Base-by-base conservation (phyloP, 164 flowering plant species). In the Liquidambar formosana region DNA sequence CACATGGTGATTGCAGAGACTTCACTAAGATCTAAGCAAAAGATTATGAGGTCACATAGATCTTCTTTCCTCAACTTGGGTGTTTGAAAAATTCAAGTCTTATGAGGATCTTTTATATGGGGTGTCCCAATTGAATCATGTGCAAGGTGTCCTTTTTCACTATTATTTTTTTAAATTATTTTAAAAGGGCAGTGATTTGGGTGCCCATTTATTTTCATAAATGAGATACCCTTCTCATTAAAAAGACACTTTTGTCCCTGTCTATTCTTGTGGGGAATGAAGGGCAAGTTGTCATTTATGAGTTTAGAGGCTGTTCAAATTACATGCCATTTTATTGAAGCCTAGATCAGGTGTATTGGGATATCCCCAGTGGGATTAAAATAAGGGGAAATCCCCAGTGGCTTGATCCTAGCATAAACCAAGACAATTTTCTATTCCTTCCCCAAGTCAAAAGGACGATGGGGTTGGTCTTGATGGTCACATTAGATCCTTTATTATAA, bases 91-190 rank as follows among this genome's bases (percentile, higher is more conserved):
- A 23, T n/a, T 60, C 33, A 58, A 33, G 27, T 25, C 38, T 43
- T 57, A 25, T 54, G 47, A 9, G 46, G n/a, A 75, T 66, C 65
- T 61, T 56, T 51, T 57, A 19, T 70, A 45, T 70, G 71, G 78
- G 71, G 57, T 48, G 63, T 66, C 64, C 43, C 68, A 72, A 66
- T 43, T 38, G 48, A 43, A 26, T 47, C 75, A 71, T 66, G 75
- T 75, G 75, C 75, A 45, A 61, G 38, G 57, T 65, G 66, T 18
- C 33, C 45, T 56, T 25, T 38, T 9, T 38, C 64, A 13, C n/a
- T 47, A 21, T 21, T 21, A 26, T 45, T 67, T 59, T 67, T 15
- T 14, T 16, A 22, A n/a, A 45, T 66, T 41, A 19, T n/a, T 45
- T 59, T 23, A 28, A 8, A 3, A 14, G 43, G 57, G 65, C 28